Conservation (phyloP, 768 basidiomycete species). For the Macrolepiota albuminosa region DNA sequence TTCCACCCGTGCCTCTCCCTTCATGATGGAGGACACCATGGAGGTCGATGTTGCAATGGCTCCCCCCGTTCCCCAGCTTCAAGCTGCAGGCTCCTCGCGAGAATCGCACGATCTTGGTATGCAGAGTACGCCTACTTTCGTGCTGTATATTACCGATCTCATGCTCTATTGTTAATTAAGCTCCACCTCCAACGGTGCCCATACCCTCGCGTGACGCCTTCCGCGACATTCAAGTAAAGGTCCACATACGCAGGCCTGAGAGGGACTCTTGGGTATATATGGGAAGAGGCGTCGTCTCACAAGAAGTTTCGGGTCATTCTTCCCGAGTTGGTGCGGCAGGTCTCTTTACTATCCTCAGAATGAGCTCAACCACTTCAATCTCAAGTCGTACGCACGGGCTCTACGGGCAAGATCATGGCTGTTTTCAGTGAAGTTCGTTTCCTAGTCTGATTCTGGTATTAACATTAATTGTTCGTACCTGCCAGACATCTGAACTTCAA, state of each 20-base stretch:
- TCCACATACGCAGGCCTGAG: conserved; percentile 77
- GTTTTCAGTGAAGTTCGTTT: conserved; percentile 64
- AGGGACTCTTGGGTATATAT: conserved; percentile 79
- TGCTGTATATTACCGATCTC: background rate
- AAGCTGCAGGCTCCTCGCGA: conserved; percentile 12
- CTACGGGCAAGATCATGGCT: conserved; percentile 63
- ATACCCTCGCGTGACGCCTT: conserved; percentile 49
- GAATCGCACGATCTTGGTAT: conserved; percentile 15
- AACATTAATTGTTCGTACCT: background rate
- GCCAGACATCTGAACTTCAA: conserved; percentile 64
- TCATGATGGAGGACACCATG: conserved; percentile 39
- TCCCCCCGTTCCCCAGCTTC: conserved; percentile 13
- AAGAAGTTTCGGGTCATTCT: conserved; percentile 70
- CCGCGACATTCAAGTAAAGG: conserved; percentile 78
- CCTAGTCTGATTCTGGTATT: background rate
- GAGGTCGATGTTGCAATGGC: conserved; percentile 35
- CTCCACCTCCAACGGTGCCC: conserved; percentile 16
- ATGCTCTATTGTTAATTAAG: conserved; percentile 5
- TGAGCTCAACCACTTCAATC: conserved; percentile 4
- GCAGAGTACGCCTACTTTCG: conserved; percentile 11
- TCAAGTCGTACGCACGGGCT: conserved; percentile 58
- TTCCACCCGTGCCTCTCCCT: background rate
- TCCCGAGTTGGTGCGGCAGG: conserved; percentile 69
- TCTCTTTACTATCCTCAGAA: background rate
- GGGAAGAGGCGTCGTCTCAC: conserved; percentile 71